A percentile compares a stretch with the other conserved stretches of the same genome.
phyloP scores from a whole-genome alignment of 495 filamentous ascomycete species.

The Emericellopsis terricola region DNA sequence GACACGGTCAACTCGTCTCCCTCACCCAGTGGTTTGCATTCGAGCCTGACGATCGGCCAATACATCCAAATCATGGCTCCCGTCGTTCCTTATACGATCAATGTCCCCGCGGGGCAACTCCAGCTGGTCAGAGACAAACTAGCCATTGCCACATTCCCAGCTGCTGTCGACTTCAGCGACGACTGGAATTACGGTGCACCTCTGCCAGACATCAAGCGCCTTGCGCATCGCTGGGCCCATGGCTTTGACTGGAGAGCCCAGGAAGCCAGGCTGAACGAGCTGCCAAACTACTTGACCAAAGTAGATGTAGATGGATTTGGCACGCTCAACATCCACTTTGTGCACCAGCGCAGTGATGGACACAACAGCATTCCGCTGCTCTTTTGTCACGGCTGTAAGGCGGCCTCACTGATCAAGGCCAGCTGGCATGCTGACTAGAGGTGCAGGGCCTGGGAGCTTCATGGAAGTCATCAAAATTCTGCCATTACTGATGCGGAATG shows the following conservation, averaged over 20 bases:
- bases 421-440: not conserved
- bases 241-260: conserved; percentile 24
- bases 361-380: conserved; percentile 31
- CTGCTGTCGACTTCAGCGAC: conserved; percentile 11
- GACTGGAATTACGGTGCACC: conserved; percentile 25
- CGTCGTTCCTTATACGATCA: conserved; percentile 16
- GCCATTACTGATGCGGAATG: conserved; percentile 36
- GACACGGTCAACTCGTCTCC: too few species aligned
- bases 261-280: conserved; percentile 31
- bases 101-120: conserved; percentile 10
- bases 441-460: conserved; percentile 47
- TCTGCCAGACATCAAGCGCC: conserved; percentile 29
- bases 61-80: too few species aligned
- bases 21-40: too few species aligned
- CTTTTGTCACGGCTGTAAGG: conserved; percentile 37
- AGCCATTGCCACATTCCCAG: conserved; percentile 10
- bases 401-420: not conserved
- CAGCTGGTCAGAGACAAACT: conserved; percentile 14
- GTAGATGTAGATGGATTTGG: conserved; percentile 28
- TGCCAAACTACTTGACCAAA: conserved; percentile 36
- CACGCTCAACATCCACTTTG: conserved; percentile 29
- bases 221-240: conserved; percentile 29
- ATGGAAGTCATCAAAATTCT: conserved; percentile 48
- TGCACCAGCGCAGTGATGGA: conserved; percentile 32
- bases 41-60: too few species aligned